A percentile compares a stretch with the other conserved stretches of the same genome.
These are phyloP conservation scores for Beverwykella pulmonaria DNA, from an alignment of 495 filamentous ascomycete species.

Conservation along the genomic window DNA sequence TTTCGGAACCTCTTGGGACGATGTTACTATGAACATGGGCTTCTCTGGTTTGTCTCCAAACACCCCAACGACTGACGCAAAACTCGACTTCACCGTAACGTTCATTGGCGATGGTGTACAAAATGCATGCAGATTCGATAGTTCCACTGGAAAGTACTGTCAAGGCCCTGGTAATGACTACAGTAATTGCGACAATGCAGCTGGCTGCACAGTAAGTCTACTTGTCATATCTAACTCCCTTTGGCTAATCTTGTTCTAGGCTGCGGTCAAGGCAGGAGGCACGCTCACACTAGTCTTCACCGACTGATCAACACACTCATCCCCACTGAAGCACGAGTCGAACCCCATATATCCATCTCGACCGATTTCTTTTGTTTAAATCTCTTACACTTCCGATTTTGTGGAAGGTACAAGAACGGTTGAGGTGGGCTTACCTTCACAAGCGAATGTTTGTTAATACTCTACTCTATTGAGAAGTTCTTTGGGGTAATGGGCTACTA, in stretches of 20 bases:
- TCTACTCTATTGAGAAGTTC: constrained; percentile 15
- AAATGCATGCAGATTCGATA: constrained; percentile 63
- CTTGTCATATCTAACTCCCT: no score
- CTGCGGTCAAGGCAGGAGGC: neutral
- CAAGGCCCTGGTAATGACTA: neutral
- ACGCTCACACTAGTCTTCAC: constrained; percentile 9
- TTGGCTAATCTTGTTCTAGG: no score
- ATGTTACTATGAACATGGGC: constrained; percentile 57
- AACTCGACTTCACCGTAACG: constrained; percentile 73
- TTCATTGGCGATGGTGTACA: constrained; percentile 65
- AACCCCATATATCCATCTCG: neutral
- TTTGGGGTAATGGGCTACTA: neutral
- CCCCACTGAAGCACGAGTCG: neutral
- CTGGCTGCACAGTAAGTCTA: constrained; percentile 18
- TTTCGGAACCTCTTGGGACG: constrained; percentile 70
- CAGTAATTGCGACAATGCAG: neutral
- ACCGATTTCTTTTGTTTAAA: neutral
- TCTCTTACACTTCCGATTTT: neutral
- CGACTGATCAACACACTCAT: neutral
- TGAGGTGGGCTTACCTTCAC: neutral
- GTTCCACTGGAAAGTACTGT: constrained; percentile 64
- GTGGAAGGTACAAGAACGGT: neutral
- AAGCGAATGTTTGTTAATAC: constrained; percentile 13
- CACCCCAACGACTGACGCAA: constrained; percentile 60
- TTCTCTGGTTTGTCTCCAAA: constrained; percentile 82